These are phyloP conservation scores for Dionaea muscipula DNA, from an alignment of 179 eudicot genomes.

Conservation along the genomic window DNA sequence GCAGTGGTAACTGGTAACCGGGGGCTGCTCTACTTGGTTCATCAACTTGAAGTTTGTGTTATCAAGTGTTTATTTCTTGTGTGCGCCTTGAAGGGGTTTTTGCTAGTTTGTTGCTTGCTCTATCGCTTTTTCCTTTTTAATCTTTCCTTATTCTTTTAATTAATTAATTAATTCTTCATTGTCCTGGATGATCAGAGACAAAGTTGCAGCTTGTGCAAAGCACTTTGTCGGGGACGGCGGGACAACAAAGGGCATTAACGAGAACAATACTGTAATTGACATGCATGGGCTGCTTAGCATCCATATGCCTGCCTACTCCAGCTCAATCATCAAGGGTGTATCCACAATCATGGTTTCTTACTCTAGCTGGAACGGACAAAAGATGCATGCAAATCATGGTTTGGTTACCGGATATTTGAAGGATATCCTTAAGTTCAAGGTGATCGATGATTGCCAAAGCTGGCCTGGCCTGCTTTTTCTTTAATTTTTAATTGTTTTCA, in stretches of 20 bases:
- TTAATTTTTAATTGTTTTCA: too few relatives aligned
- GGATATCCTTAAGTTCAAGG: constrained; percentile 33
- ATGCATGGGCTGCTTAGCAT: constrained; percentile 28
- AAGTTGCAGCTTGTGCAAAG: constrained; percentile 39
- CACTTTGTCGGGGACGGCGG: constrained; percentile 45
- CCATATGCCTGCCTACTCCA: constrained; percentile 35
- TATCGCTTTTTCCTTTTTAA: not conserved
- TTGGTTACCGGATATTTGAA: constrained; percentile 33
- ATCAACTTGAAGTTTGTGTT: too few relatives aligned
- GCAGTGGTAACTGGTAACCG: too few relatives aligned
- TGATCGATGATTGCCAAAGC: not conserved
- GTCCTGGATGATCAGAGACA: constrained; percentile 11
- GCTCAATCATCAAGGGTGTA: constrained; percentile 28
- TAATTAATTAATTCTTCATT: constrained; percentile 9
- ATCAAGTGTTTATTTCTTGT: too few relatives aligned
- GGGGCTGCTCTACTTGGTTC: too few relatives aligned
- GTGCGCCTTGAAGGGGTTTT: too few relatives aligned
- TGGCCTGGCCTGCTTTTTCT: not conserved
- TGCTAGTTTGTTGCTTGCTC: too few relatives aligned
- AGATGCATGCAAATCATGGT: constrained; percentile 33
- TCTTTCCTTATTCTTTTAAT: not conserved
- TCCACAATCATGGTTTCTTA: constrained; percentile 38
- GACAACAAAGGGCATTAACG: constrained; percentile 29
- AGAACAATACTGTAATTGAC: constrained; percentile 25
- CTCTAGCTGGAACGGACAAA: constrained; percentile 39